Base-by-base conservation (phyloP, 1,284 basidiomycete genomes). In the Sphaerobolus stellatus region DNA sequence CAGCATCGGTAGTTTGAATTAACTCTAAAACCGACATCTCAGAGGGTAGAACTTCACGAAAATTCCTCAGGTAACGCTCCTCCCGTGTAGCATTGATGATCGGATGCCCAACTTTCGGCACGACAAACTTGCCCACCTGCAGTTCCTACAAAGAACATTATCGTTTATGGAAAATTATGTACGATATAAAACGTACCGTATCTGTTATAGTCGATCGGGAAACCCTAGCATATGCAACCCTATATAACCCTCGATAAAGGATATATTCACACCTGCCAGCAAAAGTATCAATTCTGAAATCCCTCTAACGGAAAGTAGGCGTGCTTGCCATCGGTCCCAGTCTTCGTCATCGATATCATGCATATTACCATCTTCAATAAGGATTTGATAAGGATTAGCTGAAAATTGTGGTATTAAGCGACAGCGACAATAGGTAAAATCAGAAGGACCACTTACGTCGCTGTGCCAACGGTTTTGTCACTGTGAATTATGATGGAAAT, bases 361-460 rank as follows among this genome's bases (percentile, higher is more conserved):
- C 52, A 90, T 75, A 13, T 71, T 72, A 2, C 86, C 91, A 61
- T 92, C 90, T 27, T 78, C 77, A 24, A 86, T 78, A 61, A 97
- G 76, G 59, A 94, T 89, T 54, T 90, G 80, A 66, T 98, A 98
- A 2, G 94, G 94, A 33, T 84, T 81, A 0, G 94, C 87, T 88
- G 56, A 44, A 36, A 31, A 6, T 48, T 13, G 16, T 31, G 8
- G 33, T 24, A 45, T 49, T 51, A 18, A 49, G 31, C 28, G 34
- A 43, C 34, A 20, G 36, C 13, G 9, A 14, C 3, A 3, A 41
- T 24, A 3, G 5, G 38, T 29, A 14, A 29, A 22, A 50, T 48
- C 33, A 20, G 33, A 27, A n/a, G 4, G 34, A 29, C 27, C 16
- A 36, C 83, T 54, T 66, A 88, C 87, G 94, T 64, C 86, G 77